Evolutionary conservation across 1,139 yeast species (phyloP), one percentile per base, ranked within the genome.

Genomic region (Candida freyschussii): DNA sequence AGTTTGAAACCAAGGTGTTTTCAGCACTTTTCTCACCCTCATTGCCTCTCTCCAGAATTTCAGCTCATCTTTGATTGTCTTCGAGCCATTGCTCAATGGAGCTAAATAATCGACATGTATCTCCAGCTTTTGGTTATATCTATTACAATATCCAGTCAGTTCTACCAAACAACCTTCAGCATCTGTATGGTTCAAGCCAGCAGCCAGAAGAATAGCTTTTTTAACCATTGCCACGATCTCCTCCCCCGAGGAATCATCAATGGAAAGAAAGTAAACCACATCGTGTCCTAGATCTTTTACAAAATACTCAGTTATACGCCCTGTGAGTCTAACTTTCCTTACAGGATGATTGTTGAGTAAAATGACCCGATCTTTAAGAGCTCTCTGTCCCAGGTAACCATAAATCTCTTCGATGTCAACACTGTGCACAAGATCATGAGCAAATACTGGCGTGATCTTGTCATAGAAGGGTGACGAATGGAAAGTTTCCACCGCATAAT

Each of bases 301-400:
- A 10, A 31, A 38, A 24, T 48, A 55, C 16, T 51, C 48, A 2
- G 49, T 31, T 3, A 67, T 43, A 17, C 55, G 48, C 0, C 71
- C 73, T 20, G 48, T 40, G 0, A 67, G 37, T 11, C 41, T 35
- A 0, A 64, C 45, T 7, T 36, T 41, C 17, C 43, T 41, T 2
- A 67, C 33, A 0, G 73, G 73, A 46, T 65, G 62, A 38, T 67
- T 67, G 3, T 50, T 47, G 8, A 59, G 37, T 42, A 65, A 27
- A 2, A 56, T 29, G 2, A 55, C 47, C 11, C 43, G 41, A 1
- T 50, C 32, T 2, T 15, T 29, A 5, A 36, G 27, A 0, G 48
- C 39, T 5, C 27, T 24, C 10, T 34, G 26, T 2, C 53, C 62
- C 5, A 33, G 30, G 9, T 34, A 28, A 1, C 56, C 59, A 34